Base-by-base conservation (phyloP, 495 filamentous ascomycete species). In the Bryoglossum gracile region DNA sequence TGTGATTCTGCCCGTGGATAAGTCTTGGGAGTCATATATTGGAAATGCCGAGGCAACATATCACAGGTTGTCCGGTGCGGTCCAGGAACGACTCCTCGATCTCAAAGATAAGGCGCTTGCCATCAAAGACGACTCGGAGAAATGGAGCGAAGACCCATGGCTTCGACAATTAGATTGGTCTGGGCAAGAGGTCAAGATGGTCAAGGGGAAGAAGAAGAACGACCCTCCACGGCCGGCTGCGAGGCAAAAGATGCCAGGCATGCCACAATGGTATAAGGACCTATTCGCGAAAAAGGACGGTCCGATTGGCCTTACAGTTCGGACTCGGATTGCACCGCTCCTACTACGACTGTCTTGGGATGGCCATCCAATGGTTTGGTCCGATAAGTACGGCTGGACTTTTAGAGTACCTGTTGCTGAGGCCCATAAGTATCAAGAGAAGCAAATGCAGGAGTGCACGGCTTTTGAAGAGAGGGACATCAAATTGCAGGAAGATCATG, bases 181-280 rank as follows among this genome's bases (percentile, higher is more conserved):
- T 6, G 87, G 85, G 19, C 87, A 96, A 65, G 86, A 90, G 63
- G 69, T 95, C 47, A 90, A 80, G 63, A 91, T 91, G 87, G 81
- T 80, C 4, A 95, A 95, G 64, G 83, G 82, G 4, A 95, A 92
- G 67, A 89, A 82, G 67, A 94, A 92, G 64, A 72, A 68, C 4
- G 86, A 90, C 45, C 81, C 84, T 23, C 82, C 83, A 1, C 74
- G 87, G 41, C 88, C 85, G 19, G 84, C 82, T 13, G 82, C 82
- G 2, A 72, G 85, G 21, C 91, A 96, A 67, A 97, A 96, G 70
- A 87, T 82, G 65, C 89, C 89, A 3, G 92, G 92, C 24, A 89
- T 87, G 86, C 92, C 92, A 0, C 74, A 84, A 52, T 99, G 92
- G 92, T 99, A 95, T 65, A 95, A 90, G 62, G 88, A 87, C 61